Conservation (phyloP, 306 rosid species). For the Nissolia schottii region DNA sequence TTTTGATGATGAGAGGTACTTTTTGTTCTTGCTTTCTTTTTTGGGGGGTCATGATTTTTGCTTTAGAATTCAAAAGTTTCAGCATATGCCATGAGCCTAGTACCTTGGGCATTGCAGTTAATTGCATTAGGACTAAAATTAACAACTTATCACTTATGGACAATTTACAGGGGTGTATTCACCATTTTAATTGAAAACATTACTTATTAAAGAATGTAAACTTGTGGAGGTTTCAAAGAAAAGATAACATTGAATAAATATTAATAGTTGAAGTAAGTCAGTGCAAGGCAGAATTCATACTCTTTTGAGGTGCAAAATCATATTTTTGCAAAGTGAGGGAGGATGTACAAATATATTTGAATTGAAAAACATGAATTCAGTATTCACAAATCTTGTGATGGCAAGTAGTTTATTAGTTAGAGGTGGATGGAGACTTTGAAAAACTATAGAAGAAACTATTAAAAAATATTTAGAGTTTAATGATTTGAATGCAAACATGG, state of each 20-base stretch:
- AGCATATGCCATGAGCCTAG: not conserved
- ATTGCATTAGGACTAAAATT: constrained; percentile 1
- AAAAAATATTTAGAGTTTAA: no score
- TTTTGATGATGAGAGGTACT: constrained; percentile 94
- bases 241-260: not conserved
- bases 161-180: not conserved
- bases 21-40: no score
- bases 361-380: not conserved
- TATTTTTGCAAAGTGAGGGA: not conserved
- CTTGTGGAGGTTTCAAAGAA: not conserved
- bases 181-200: not conserved
- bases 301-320: not conserved
- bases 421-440: no score
- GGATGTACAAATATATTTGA: not conserved
- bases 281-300: not conserved
- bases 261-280: not conserved
- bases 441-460: no score
- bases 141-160: not conserved
- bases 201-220: not conserved
- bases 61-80: constrained; percentile 5
- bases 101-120: not conserved
- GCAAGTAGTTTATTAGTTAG: no score
- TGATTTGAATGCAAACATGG: no score
- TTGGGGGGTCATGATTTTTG: no score
- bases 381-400: not conserved